These are phyloP conservation scores for Eutrema salsugineum DNA, from an alignment of 441 rosid species.

Conservation along the genomic window DNA sequence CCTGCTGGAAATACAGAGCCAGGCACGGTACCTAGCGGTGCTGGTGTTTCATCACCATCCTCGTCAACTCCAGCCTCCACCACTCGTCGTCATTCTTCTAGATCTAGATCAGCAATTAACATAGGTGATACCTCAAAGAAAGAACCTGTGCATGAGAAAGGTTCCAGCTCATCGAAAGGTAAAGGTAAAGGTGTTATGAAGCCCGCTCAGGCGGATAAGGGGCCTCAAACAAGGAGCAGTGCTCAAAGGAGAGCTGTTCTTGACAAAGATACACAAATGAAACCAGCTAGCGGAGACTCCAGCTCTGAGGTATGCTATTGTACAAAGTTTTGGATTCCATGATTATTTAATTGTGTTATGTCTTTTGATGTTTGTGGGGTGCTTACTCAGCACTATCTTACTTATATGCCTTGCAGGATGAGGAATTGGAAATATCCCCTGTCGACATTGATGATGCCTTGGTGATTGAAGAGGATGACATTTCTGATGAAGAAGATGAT, in stretches of 20 bases:
- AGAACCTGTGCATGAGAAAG: conserved; percentile 68
- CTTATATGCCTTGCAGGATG: conserved; percentile 63
- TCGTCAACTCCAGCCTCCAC: conserved; percentile 67
- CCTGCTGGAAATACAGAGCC: conserved; percentile 73
- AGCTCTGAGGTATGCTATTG: conserved; percentile 80
- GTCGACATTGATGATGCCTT: conserved; percentile 94
- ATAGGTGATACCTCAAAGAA: conserved; percentile 73
- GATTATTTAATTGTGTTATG: conserved; percentile 1
- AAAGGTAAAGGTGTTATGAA: conserved; percentile 98
- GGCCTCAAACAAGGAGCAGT: conserved; percentile 97
- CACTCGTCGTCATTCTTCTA: conserved; percentile 73
- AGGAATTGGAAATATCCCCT: conserved; percentile 87
- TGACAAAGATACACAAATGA: conserved; percentile 77
- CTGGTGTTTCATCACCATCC: conserved; percentile 82
- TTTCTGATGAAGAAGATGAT: conserved; percentile 94
- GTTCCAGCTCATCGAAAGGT: conserved; percentile 78
- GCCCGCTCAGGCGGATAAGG: conserved; percentile 73
- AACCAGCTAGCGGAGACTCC: conserved; percentile 73
- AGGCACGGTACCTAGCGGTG: conserved; percentile 57
- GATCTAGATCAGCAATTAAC: conserved; percentile 82
- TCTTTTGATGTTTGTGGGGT: background rate
- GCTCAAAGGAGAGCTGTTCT: conserved; percentile 79
- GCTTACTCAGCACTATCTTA: background rate
- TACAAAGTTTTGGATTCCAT: background rate
- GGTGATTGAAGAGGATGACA: conserved; percentile 98